Evolutionary conservation across 345 rosid species (phyloP), one percentile per base, ranked within the genome.

Genomic region (Salix exigua): DNA sequence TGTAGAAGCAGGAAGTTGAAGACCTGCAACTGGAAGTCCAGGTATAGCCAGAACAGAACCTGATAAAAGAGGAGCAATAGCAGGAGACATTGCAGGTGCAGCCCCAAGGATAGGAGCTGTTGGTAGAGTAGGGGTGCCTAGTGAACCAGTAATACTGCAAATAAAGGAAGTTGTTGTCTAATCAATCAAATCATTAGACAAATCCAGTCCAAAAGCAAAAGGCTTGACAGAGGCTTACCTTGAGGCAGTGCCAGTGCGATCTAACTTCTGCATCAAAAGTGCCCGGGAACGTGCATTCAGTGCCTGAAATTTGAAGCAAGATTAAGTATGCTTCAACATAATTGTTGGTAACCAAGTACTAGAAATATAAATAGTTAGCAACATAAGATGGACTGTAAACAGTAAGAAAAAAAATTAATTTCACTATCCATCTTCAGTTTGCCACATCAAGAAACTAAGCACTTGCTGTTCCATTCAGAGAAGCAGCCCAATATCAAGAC

Each of bases 201-300:
- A 28, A 48, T 40, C 25, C 50, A 16, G 23, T 37, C 10, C 11
- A 30, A 53, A 71, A 65, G 30, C 23, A 7, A 44, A 71, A 10
- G 44, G 72, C 16, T 38, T 19, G 48, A 30, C 38, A 76, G 50
- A 82, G 26, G 23, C 11, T 78, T 87, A 96, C 99, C 93, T 91
- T 69, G 98, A 73, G 71, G 91, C 85, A 58, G 88, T 86, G 82
- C 97, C 97, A 84, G 89, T 89, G 40, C 97, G 97, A 80, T 91
- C 99, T 81, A 96, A 85, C 92, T 91, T 96, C 84, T 81, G 91
- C 98, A 96, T 96, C 77, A 96, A 89, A 75, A 85, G 82, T 46
- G 93, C 95, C 82, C 98, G 91, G 38, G 99, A 92, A 51, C 88
- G 91, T 44, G 97, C 97, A 90, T 92, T 94, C 77, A 96, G 75